Base-by-base conservation (phyloP, 2,329 filamentous ascomycete genomes). In the Aspergillus sergii region DNA sequence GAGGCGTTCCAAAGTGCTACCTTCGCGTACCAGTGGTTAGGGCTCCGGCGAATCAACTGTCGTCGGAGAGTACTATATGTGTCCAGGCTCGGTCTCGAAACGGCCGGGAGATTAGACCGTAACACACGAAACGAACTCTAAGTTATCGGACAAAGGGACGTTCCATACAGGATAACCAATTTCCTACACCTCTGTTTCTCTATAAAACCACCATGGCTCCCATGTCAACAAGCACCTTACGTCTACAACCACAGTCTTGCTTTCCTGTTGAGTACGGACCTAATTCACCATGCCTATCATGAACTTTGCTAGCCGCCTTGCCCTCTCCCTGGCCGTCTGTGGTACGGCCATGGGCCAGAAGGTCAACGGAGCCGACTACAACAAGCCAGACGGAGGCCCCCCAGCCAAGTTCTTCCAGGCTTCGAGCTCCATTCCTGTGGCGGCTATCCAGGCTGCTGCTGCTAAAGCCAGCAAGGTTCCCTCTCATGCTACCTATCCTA, bases 391-490 rank as follows among this genome's bases (percentile, higher is more conserved):
- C 4, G 51, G 32, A 16, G 45, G 45, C 3, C 19, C 51, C 14
- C 51, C 51, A 14, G 51, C 19, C 9, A 55, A 26, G 6, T 55
- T 39, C 51, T 55, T 55, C n/a, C 32, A 34, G n/a, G 51, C 51
- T 16, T 55, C 51, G 19, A 26, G 51, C 34, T 55, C 51, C 11
- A n/a, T 55, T 2, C 51, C 51, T 16, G 51, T 55, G 16, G 32
- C 30, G 3, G 32, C 32, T 39, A 36, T 55, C 19, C 30, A 59
- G 26, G n/a, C 34, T 14, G 57, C 57, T 10, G 28, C 48, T 21
- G 43, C 57, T 12, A 59, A 59, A 8, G 57, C 45, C 19, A 39
- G 23, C 23, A n/a, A 26, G 6, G 57, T 59, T 8, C 57, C 57
- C 16, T 16, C 26, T 6, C 30, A 28, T 9, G 57, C 57, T 14